Evolutionary conservation across 805 yeast genomes (phyloP).

Genomic region (Torulaspora quercuum): DNA sequence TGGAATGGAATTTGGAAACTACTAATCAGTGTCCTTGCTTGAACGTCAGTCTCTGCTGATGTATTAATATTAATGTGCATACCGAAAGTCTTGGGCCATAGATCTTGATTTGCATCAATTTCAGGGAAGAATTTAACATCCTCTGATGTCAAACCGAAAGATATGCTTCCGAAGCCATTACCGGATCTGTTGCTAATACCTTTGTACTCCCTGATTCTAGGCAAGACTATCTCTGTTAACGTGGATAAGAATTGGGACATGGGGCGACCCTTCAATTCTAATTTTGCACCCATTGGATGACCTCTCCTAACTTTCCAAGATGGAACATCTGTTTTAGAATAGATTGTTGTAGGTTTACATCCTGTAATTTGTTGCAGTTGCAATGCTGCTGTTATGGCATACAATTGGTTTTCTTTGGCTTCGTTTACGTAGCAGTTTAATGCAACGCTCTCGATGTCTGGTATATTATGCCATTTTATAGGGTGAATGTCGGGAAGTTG

Average conservation of each 20-base stretch:
- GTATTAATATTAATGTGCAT: conserved; percentile 83
- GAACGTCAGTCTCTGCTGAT: conserved; percentile 82
- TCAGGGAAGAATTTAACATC: conserved; percentile 88
- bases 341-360: conserved; percentile 68
- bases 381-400: conserved; percentile 69
- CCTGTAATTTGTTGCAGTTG: conserved; percentile 95
- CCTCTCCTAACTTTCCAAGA: conserved; percentile 86
- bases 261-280: conserved; percentile 69
- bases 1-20: conserved; percentile 78
- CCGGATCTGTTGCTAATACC: conserved; percentile 79
- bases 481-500: conserved; percentile 73
- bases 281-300: conserved; percentile 86
- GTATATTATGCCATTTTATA: conserved; percentile 65
- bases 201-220: conserved; percentile 81
- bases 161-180: conserved; percentile 78
- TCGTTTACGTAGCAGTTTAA: conserved; percentile 74
- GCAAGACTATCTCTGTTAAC: conserved; percentile 85
- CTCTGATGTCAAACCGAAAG: conserved; percentile 76
- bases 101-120: conserved; percentile 82
- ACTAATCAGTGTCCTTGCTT: conserved; percentile 81
- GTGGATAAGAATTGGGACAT: conserved; percentile 85
- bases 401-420: conserved; percentile 65
- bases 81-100: conserved; percentile 85
- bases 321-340: conserved; percentile 74
- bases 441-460: conserved; percentile 62